These are phyloP conservation scores for Phlyctochytrium planicorne DNA, from an alignment of 192 early-diverging fungal species.

Conservation along the genomic window DNA sequence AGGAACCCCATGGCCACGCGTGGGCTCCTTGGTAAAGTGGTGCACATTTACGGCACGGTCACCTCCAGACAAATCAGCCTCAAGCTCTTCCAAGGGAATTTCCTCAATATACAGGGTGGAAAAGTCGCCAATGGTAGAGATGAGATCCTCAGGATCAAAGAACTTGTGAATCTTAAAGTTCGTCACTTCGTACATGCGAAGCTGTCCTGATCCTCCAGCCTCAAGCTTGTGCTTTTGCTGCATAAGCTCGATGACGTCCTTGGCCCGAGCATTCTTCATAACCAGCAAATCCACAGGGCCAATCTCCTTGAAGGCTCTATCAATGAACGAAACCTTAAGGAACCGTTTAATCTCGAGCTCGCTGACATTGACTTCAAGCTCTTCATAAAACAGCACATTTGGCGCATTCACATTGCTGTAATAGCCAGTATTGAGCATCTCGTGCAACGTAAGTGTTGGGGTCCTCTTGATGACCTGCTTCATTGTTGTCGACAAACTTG, in stretches of 20 bases:
- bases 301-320: slow-evolving; percentile 67
- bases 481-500: slow-evolving; percentile 24
- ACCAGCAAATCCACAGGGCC: slow-evolving; percentile 69
- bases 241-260: slow-evolving; percentile 44
- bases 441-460: slow-evolving; percentile 48
- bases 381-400: slow-evolving; percentile 74
- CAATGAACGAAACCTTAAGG: slow-evolving; percentile 69
- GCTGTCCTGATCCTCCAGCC: slow-evolving; percentile 28
- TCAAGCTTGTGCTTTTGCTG: slow-evolving; percentile 37
- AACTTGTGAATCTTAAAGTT: slow-evolving; percentile 48
- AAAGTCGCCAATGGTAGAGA: slow-evolving; percentile 43
- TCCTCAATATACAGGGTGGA: slow-evolving; percentile 60
- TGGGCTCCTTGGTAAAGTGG: slow-evolving; percentile 74
- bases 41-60: slow-evolving; percentile 61
- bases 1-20: slow-evolving; percentile 74
- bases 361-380: slow-evolving; percentile 72
- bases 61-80: slow-evolving; percentile 4
- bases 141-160: slow-evolving; percentile 41
- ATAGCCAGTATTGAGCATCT: slow-evolving; percentile 47
- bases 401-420: slow-evolving; percentile 30
- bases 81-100: slow-evolving; percentile 16
- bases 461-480: slow-evolving; percentile 46
- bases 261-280: slow-evolving; percentile 47
- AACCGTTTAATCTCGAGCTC: slow-evolving; percentile 81
- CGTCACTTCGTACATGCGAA: slow-evolving; percentile 62